Conservation (phyloP, 2,329 filamentous ascomycete genomes). For the Cladosporium austrohemisphaericum region DNA sequence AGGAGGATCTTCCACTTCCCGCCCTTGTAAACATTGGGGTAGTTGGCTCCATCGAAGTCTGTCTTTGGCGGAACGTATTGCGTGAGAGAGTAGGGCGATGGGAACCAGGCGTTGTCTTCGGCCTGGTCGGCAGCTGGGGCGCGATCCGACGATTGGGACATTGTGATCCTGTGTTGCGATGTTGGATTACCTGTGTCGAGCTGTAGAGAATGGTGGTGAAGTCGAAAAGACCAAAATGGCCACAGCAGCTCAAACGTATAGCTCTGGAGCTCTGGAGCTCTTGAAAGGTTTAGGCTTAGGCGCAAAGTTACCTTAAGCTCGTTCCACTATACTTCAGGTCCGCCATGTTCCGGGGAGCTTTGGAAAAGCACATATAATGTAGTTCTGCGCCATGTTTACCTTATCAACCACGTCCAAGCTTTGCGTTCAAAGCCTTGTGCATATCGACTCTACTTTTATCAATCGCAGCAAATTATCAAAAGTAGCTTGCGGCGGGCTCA, state of each 20-base stretch:
- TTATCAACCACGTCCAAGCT: no score
- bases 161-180: background rate
- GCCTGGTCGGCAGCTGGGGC: slow-evolving; percentile 19
- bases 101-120: slow-evolving; percentile 22
- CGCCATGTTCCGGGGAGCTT: background rate
- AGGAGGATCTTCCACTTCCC: slow-evolving; percentile 24
- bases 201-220: background rate
- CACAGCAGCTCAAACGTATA: background rate
- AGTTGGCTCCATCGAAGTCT: slow-evolving; percentile 22
- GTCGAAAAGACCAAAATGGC: background rate
- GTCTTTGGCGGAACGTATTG: slow-evolving; percentile 23
- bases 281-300: no score
- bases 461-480: no score
- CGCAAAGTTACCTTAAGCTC: no score
- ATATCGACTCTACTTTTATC: no score
- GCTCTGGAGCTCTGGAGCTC: background rate
- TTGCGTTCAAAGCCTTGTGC: no score
- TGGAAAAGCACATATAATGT: no score
- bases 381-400: no score
- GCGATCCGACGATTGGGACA: slow-evolving; percentile 15
- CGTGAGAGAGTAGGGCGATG: slow-evolving; percentile 22
- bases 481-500: no score
- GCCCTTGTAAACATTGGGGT: slow-evolving; percentile 21
- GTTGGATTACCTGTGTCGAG: background rate
- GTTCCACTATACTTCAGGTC: background rate